Percentiles rank a stretch among this genome's conserved stretches.
phyloP scores from a whole-genome alignment of 179 eudicot species.

The Beta macrorhiza region DNA sequence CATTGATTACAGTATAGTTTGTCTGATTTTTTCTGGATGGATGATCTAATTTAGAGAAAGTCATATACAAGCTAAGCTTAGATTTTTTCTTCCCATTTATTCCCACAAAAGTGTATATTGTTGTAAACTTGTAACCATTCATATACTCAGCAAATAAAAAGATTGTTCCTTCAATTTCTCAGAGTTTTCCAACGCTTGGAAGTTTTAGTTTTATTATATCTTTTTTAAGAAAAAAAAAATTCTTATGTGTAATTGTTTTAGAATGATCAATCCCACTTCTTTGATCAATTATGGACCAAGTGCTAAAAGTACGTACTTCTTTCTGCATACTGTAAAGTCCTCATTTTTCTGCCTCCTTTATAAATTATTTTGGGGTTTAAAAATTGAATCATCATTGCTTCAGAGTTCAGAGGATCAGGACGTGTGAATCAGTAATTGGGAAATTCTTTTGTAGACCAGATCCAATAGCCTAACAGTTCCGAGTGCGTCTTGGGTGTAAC shows the following conservation, averaged over 20 bases:
- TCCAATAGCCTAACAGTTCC: neutral
- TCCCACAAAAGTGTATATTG: conserved; percentile 14
- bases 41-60: neutral
- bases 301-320: too few relatives aligned
- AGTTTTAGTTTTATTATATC: neutral
- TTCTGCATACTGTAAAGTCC: neutral
- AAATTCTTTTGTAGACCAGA: neutral
- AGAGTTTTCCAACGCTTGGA: neutral
- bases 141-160: conserved; percentile 9
- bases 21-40: conserved; percentile 6
- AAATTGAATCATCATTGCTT: neutral
- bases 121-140: conserved; percentile 9
- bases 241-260: neutral
- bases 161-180: neutral
- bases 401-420: neutral
- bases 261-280: neutral
- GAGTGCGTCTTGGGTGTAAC: too few relatives aligned
- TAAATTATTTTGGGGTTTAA: neutral
- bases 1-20: neutral
- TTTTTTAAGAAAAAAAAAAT: neutral
- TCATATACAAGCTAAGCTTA: neutral
- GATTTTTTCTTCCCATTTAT: neutral
- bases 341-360: neutral
- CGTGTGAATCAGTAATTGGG: neutral
- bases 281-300: neutral